These are phyloP conservation scores for Cajanus cajan DNA, from an alignment of 306 rosid species.

Conservation along the genomic window DNA sequence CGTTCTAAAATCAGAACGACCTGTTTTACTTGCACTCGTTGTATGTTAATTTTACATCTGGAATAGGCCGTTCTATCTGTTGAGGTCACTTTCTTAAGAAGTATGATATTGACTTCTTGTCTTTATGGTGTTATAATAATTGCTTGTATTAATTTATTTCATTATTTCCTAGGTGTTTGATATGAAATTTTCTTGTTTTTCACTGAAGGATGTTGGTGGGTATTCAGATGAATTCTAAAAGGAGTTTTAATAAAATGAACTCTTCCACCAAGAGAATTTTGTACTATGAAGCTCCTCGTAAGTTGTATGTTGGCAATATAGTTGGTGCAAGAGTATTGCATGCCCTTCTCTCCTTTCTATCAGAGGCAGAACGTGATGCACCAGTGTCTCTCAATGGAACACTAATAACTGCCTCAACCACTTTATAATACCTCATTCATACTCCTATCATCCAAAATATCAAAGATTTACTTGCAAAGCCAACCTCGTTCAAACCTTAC, in stretches of 20 bases:
- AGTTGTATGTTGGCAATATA: slow-evolving; percentile 59
- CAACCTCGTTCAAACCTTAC: too few species aligned
- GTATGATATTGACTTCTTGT: too few species aligned
- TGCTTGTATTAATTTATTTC: neutral
- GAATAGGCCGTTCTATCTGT: too few species aligned
- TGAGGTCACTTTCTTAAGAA: too few species aligned
- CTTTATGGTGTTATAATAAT: too few species aligned
- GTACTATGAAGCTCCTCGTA: slow-evolving; percentile 55
- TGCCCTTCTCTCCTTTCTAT: slow-evolving; percentile 57
- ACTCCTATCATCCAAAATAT: too few species aligned
- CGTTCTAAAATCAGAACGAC: too few species aligned
- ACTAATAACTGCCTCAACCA: slow-evolving; percentile 28
- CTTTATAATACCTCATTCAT: too few species aligned
- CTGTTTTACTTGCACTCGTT: too few species aligned
- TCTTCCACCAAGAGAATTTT: slow-evolving; percentile 41
- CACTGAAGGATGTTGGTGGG: slow-evolving; percentile 50
- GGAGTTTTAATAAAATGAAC: slow-evolving; percentile 22
- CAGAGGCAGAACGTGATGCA: slow-evolving; percentile 50
- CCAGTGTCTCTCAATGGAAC: slow-evolving; percentile 52
- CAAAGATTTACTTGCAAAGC: too few species aligned
- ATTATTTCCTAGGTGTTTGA: neutral
- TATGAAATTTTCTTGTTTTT: neutral
- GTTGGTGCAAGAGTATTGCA: slow-evolving; percentile 51
- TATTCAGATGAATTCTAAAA: slow-evolving; percentile 29
- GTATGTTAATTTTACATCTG: too few species aligned